phyloP scores from a whole-genome alignment of 352 stramenopile species.

The Albugo laibachii region DNA sequence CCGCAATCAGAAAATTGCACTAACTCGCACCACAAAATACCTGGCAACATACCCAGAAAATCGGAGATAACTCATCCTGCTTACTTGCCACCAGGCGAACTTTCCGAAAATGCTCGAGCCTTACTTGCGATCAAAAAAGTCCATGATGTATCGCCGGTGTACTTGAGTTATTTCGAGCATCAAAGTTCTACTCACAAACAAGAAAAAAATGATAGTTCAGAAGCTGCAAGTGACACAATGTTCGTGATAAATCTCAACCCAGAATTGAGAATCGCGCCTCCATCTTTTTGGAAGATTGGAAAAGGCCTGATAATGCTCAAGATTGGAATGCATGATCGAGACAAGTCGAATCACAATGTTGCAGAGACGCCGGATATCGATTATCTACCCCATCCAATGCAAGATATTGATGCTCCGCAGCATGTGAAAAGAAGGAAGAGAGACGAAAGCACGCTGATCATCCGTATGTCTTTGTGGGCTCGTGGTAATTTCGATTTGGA shows the following conservation, averaged over 20 bases:
- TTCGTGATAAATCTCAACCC: slow-evolving; percentile 75
- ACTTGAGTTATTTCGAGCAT: too few relatives aligned
- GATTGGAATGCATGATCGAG: slow-evolving; percentile 17
- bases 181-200: too few relatives aligned
- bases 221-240: slow-evolving; percentile 20
- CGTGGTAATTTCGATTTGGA: slow-evolving; percentile 32
- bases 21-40: too few relatives aligned
- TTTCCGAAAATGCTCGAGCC: too few relatives aligned
- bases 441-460: not conserved
- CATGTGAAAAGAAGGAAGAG: not conserved
- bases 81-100: too few relatives aligned
- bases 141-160: too few relatives aligned
- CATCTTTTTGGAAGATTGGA: slow-evolving; percentile 50
- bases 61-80: too few relatives aligned
- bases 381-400: not conserved
- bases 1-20: too few relatives aligned
- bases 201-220: not conserved
- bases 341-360: not conserved
- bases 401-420: not conserved
- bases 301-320: slow-evolving; percentile 54
- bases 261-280: slow-evolving; percentile 49
- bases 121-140: too few relatives aligned
- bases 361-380: not conserved
- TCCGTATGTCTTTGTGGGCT: slow-evolving; percentile 26
- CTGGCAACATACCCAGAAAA: too few relatives aligned